These are phyloP conservation scores for Theobroma cacao DNA, from an alignment of 345 rosid genomes.

Conservation along the genomic window DNA sequence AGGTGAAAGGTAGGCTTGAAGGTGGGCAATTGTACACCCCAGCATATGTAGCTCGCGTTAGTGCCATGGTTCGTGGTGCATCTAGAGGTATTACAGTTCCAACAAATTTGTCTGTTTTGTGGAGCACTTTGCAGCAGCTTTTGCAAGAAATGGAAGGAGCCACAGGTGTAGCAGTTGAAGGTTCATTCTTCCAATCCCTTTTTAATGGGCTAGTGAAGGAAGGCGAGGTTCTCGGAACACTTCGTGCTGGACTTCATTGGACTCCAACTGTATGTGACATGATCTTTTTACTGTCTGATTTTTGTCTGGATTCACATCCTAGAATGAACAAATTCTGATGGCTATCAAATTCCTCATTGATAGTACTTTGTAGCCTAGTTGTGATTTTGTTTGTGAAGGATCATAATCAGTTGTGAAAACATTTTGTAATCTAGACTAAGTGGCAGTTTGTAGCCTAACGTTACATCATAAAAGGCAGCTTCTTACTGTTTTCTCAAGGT, in stretches of 20 bases:
- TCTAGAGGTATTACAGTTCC: conserved; percentile 90
- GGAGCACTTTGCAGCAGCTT: conserved; percentile 77
- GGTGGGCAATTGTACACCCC: conserved; percentile 97
- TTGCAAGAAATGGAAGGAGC: conserved; percentile 92
- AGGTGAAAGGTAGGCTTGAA: conserved; percentile 99
- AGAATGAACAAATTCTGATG: not conserved
- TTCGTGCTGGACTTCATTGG: conserved; percentile 98
- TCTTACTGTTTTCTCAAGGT: not conserved
- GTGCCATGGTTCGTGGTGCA: conserved; percentile 95
- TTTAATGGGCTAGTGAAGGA: conserved; percentile 79
- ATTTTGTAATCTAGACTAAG: not conserved
- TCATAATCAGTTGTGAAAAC: not conserved
- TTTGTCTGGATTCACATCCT: conserved; percentile 1
- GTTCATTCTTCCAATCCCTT: conserved; percentile 81
- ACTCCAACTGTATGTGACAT: conserved; percentile 75
- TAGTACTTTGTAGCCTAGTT: not conserved
- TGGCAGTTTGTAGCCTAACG: not conserved
- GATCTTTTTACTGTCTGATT: not conserved
- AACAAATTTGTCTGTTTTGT: conserved; percentile 64
- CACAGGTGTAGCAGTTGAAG: conserved; percentile 72
- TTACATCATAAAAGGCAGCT: not conserved
- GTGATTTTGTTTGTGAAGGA: not conserved
- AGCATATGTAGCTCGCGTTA: conserved; percentile 87
- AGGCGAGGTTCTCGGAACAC: conserved; percentile 84
- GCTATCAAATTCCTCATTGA: not conserved